phyloP scores from a whole-genome alignment of 331 rosid genomes.

The Arachis monticola region DNA sequence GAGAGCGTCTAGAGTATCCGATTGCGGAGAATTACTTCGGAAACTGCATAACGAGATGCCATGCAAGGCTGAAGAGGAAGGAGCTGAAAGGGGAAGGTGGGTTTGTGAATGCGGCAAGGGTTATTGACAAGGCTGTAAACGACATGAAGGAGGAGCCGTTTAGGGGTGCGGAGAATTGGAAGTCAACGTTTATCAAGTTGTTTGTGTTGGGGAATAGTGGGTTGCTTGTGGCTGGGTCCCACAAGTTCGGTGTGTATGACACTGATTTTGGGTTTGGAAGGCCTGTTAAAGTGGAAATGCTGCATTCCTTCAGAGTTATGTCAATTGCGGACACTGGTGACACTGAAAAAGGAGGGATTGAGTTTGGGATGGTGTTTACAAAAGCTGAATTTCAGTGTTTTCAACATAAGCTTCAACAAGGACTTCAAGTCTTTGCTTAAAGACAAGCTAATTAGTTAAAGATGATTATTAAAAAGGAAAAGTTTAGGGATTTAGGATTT shows the following conservation, averaged over 20 bases:
- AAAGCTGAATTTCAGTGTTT: constrained; percentile 28
- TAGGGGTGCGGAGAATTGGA: constrained; percentile 42
- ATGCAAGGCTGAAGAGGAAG: constrained; percentile 35
- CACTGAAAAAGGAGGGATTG: constrained; percentile 51
- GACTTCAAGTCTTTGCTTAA: neutral
- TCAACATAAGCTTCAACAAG: constrained; percentile 6
- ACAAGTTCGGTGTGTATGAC: constrained; percentile 45
- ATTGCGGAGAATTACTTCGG: constrained; percentile 45
- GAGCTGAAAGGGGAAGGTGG: constrained; percentile 42
- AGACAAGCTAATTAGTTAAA: no score
- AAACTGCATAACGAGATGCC: constrained; percentile 40
- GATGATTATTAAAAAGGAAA: no score
- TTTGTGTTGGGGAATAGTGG: constrained; percentile 27
- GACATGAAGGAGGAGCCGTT: constrained; percentile 38
- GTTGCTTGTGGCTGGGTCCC: constrained; percentile 41
- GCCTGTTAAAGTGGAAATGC: constrained; percentile 51
- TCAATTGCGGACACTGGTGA: constrained; percentile 48
- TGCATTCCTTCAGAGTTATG: constrained; percentile 29
- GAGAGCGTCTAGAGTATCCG: constrained; percentile 34
- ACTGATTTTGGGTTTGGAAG: constrained; percentile 54
- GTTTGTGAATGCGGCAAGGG: constrained; percentile 41
- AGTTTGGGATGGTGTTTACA: constrained; percentile 43
- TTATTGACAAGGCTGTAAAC: constrained; percentile 21
- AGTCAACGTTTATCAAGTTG: constrained; percentile 25
- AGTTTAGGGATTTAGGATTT: no score